Evolutionary conservation across 176 grass and related monocot species (phyloP), one percentile per base, ranked within the genome.

Genomic region (Ensete glaucum): DNA sequence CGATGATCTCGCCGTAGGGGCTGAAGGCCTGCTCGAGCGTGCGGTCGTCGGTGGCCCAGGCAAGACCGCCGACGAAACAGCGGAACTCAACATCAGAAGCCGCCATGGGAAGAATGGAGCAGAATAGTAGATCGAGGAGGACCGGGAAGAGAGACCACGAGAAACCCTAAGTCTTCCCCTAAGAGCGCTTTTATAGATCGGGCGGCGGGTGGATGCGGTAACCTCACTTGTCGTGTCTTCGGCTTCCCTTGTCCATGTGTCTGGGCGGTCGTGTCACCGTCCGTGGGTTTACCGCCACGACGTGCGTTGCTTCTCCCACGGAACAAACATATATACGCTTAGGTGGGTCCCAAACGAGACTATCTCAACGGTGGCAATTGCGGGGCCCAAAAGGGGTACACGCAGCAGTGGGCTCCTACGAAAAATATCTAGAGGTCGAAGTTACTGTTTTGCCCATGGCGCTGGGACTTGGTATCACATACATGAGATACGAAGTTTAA

Each of bases 11-110:
- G 84, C 95, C 90, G 72, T 9, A 99, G 72, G 50, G 0, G 71
- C 69, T 77, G 88, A 99, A 99, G 80, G 95, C 95, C 16, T 25
- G 22, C 62, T 99, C 76, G 75, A 99, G 88, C 60, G 85, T 75
- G 80, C 67, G 4, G 82, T 99, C 90, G 55, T 89, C 86, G 76
- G 95, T 99, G 82, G 88, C 81, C 95, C 90, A 99, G 51, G 95
- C 90, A 11, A 99, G 90, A 53, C 90, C 95, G 72, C 90, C 95
- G 27, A 99, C 90, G 73, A 99, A 99, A 80, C 90, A 91, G 68
- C 95, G 90, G 90, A 76, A 98, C 84, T 93, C 94, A 2, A 86
- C 93, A 15, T 96, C 90, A 27, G 88, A 22, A 20, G 80, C 81
- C 50, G 82, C 84, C 90, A 90, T 89, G 50, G 9, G n/a, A 20